Evolutionary conservation across 2,329 filamentous ascomycete species (phyloP).

Genomic region (Aspergillus fructus): DNA sequence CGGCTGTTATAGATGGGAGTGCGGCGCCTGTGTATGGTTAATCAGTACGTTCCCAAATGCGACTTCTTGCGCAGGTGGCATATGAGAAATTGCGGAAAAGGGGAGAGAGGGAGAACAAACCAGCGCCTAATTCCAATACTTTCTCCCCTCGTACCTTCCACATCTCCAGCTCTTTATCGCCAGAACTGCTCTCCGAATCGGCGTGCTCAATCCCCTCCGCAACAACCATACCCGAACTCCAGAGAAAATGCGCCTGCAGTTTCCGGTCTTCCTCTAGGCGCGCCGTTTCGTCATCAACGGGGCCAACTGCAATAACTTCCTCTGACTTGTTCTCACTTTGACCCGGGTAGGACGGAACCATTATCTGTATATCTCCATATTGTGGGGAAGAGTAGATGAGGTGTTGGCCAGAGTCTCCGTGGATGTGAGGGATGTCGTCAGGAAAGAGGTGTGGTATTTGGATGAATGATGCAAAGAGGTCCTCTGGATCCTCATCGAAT

Average conservation of each 20-base stretch:
- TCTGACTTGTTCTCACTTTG: constrained; percentile 25
- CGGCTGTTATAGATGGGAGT: constrained; percentile 41
- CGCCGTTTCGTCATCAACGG: constrained; percentile 13
- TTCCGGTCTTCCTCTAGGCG: constrained; percentile 47
- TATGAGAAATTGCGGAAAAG: background rate
- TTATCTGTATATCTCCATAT: constrained; percentile 42
- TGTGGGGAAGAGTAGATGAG: constrained; percentile 51
- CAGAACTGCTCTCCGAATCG: constrained; percentile 6
- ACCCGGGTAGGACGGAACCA: constrained; percentile 44
- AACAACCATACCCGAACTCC: constrained; percentile 53
- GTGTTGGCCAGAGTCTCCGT: constrained; percentile 52
- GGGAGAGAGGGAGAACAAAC: constrained; percentile 32
- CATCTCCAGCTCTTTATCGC: constrained; percentile 22
- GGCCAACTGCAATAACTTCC: constrained; percentile 14
- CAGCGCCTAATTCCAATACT: constrained; percentile 61
- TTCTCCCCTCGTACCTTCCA: constrained; percentile 50
- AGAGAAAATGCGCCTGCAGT: constrained; percentile 60
- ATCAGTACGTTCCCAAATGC: background rate
- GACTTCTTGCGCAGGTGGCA: background rate
- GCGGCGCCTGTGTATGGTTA: constrained; percentile 33
- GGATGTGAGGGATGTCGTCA: constrained; percentile 55
- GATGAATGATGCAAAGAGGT: constrained; percentile 56
- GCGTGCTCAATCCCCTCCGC: constrained; percentile 43
- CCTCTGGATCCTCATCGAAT: constrained; percentile 42
- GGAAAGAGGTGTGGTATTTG: constrained; percentile 55